Percentiles rank a stretch among this genome's conserved stretches.
Conservation (phyloP, 2,329 filamentous ascomycete genomes). For the Cytospora piceae region DNA sequence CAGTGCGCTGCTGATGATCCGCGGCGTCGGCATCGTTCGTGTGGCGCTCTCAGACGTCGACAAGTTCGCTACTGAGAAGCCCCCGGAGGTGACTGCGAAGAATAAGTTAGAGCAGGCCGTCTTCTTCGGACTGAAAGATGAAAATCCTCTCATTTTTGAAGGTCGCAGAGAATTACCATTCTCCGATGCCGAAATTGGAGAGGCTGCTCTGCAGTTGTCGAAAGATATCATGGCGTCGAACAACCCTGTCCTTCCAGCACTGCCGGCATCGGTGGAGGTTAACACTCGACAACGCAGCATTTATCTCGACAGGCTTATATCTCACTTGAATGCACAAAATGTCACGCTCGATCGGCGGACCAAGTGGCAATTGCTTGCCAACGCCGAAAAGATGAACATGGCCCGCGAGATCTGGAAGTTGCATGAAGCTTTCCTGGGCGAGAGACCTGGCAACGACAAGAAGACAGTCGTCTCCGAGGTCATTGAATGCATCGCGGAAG, state of each 20-base stretch:
- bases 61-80: conserved; percentile 60
- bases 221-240: conserved; percentile 79
- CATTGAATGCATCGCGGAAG: conserved; percentile 74
- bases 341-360: conserved; percentile 67
- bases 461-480: conserved; percentile 75
- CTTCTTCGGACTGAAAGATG: conserved; percentile 81
- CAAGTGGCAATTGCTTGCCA: conserved; percentile 81
- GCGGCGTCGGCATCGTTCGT: conserved; percentile 65
- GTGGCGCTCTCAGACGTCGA: conserved; percentile 62
- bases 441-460: conserved; percentile 62
- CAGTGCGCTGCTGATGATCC: conserved; percentile 63
- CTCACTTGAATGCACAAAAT: conserved; percentile 69
- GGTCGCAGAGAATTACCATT: conserved; percentile 70
- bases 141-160: conserved; percentile 87
- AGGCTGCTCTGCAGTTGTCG: conserved; percentile 79
- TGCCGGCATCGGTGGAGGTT: conserved; percentile 77
- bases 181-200: conserved; percentile 69
- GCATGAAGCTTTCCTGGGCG: conserved; percentile 71
- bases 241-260: conserved; percentile 72
- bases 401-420: conserved; percentile 78
- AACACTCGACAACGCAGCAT: conserved; percentile 75
- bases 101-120: conserved; percentile 93
- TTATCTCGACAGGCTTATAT: conserved; percentile 75
- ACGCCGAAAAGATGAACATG: conserved; percentile 87
- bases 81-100: conserved; percentile 74